phyloP scores from a whole-genome alignment of 1,284 basidiomycete genomes.

The Ustilago xerochloae region DNA sequence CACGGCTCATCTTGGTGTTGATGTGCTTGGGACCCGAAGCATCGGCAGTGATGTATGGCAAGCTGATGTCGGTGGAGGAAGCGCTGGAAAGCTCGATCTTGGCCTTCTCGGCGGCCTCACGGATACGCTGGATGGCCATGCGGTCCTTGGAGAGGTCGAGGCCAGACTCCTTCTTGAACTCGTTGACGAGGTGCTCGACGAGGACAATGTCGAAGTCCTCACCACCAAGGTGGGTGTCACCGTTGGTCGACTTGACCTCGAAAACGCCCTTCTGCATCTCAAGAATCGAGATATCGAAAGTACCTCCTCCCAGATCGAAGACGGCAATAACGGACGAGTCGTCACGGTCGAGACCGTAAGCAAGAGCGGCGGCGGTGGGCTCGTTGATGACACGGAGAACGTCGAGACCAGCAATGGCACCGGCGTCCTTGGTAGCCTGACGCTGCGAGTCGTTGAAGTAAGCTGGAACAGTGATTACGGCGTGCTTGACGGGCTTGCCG shows the following conservation, averaged over 20 bases:
- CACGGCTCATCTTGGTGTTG: slow-evolving; percentile 69
- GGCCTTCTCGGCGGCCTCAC: slow-evolving; percentile 98
- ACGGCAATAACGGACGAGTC: slow-evolving; percentile 78
- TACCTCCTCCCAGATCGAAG: slow-evolving; percentile 94
- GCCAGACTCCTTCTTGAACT: slow-evolving; percentile 94
- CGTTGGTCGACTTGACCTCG: slow-evolving; percentile 99
- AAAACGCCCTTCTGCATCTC: slow-evolving; percentile 99
- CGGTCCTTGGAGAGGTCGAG: slow-evolving; percentile 84
- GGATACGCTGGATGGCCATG: slow-evolving; percentile 99
- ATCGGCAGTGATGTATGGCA: slow-evolving; percentile 82
- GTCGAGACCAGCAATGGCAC: slow-evolving; percentile 94
- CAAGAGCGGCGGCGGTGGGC: slow-evolving; percentile 95
- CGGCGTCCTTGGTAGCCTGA: slow-evolving; percentile 97
- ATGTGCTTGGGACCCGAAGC: slow-evolving; percentile 31
- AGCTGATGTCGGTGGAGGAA: slow-evolving; percentile 71
- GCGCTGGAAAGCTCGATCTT: slow-evolving; percentile 94
- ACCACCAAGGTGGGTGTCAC: slow-evolving; percentile 97
- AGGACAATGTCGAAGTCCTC: slow-evolving; percentile 96
- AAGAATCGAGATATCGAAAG: slow-evolving; percentile 96
- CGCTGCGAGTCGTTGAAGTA: slow-evolving; percentile 99
- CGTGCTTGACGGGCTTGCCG: slow-evolving; percentile 90
- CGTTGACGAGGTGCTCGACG: slow-evolving; percentile 85
- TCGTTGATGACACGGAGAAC: slow-evolving; percentile 99
- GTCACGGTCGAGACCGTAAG: slow-evolving; percentile 75
- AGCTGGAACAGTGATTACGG: slow-evolving; percentile 92